Percentiles rank a stretch among this genome's conserved stretches.
Evolutionary conservation across 768 basidiomycete genomes (phyloP).

Genomic region (Austroboletus festivus): DNA sequence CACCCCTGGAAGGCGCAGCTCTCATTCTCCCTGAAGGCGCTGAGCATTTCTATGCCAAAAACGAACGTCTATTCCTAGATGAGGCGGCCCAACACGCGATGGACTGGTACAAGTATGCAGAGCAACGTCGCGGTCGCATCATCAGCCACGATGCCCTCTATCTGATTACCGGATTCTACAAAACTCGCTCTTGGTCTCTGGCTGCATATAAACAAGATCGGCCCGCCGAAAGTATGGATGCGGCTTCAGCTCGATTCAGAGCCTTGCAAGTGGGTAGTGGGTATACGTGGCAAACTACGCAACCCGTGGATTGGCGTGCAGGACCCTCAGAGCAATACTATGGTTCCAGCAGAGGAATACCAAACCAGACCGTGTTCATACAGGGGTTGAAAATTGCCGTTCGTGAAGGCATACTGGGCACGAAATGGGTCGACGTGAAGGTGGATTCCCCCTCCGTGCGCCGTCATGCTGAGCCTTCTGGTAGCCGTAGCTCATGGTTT

Average conservation of each 20-base stretch:
- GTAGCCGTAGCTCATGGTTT: not conserved
- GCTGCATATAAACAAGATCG: slow-evolving; percentile 4
- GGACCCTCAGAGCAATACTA: slow-evolving; percentile 4
- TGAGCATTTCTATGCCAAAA: not conserved
- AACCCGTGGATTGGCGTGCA: slow-evolving; percentile 5
- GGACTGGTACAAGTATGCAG: not conserved
- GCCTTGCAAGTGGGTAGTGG: slow-evolving; percentile 11
- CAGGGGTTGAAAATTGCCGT: slow-evolving; percentile 25
- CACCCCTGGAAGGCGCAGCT: not conserved
- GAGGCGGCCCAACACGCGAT: not conserved
- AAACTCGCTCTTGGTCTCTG: slow-evolving; percentile 25
- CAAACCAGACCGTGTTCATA: slow-evolving; percentile 27
- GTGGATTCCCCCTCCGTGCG: not conserved
- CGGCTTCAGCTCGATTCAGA: slow-evolving; percentile 10
- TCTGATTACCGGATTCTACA: slow-evolving; percentile 20
- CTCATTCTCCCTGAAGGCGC: not conserved
- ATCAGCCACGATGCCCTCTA: slow-evolving; percentile 12
- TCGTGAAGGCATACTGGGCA: not conserved
- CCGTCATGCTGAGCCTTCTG: not conserved
- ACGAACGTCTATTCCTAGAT: not conserved
- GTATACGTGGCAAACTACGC: slow-evolving; percentile 15
- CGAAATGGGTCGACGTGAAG: slow-evolving; percentile 1
- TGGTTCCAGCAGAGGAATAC: slow-evolving; percentile 1
- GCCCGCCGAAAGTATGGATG: too few species aligned
- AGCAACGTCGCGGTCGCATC: not conserved